These are phyloP conservation scores for Alternaria sp. DNA, from an alignment of 2,329 filamentous ascomycete species.

Conservation along the genomic window DNA sequence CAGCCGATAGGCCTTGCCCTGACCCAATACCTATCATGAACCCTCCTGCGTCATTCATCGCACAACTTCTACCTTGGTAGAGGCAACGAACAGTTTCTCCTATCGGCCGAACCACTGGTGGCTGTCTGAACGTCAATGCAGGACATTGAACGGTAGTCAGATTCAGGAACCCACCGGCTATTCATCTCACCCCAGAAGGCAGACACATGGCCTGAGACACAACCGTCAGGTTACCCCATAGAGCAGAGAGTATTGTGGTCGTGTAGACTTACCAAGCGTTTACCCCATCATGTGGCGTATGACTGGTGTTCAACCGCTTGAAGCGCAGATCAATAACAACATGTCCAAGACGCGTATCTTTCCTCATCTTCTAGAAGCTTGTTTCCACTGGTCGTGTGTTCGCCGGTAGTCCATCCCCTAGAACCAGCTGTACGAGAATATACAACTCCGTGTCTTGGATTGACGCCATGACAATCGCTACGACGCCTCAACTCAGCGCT, in stretches of 20 bases:
- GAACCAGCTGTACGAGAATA: slow-evolving; percentile 2
- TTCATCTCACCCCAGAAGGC: slow-evolving; percentile 8
- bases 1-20: background rate
- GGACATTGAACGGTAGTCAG: slow-evolving; percentile 12
- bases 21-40: background rate
- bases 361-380: slow-evolving; percentile 14
- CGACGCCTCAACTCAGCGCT: slow-evolving; percentile 7
- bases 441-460: slow-evolving; percentile 1
- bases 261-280: background rate
- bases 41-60: background rate
- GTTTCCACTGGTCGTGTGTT: slow-evolving; percentile 1
- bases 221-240: background rate
- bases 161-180: slow-evolving; percentile 29
- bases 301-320: slow-evolving; percentile 28
- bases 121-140: background rate
- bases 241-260: background rate
- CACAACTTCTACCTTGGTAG: background rate
- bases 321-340: slow-evolving; percentile 17
- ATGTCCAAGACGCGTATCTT: slow-evolving; percentile 6
- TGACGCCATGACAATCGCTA: background rate
- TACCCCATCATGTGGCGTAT: slow-evolving; percentile 23
- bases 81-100: slow-evolving; percentile 5
- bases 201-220: background rate
- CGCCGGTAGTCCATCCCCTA: background rate
- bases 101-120: slow-evolving; percentile 13